Base-by-base conservation (phyloP, 192 early-diverging fungal species). In the Coemansia sp. region DNA sequence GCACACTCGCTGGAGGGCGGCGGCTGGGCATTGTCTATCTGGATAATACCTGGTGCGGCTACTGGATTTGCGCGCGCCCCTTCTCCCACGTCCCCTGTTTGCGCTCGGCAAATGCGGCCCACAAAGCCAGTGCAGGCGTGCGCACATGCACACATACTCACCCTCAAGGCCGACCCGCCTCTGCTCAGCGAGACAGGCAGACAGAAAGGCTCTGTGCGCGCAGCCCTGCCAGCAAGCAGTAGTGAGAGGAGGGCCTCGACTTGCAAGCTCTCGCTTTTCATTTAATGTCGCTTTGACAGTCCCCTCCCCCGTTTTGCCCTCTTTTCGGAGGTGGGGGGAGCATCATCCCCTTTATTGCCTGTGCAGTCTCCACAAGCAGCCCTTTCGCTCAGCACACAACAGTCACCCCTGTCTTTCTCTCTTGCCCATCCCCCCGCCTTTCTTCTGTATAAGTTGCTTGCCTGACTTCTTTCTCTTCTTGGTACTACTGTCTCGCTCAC, bases 51-150 rank as follows among this genome's bases (percentile, higher is more conserved):
- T 18, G 8, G 45, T 46, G 45, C 45, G 48, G 48, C 48, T 21
- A 51, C 48, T 51, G 48, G 48, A 51, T 51, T 51, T 51, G 48
- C 48, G 48, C 46, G 46, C 48, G 48, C 48, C 48, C 23, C 48
- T 51, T 51, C 48, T 51, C 48, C 48, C 48, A 51, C 48, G 48
- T 51, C 48, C 48, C 48, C 23, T 51, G 23, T 51, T 26, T 51
- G 48, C 24, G n/a, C 48, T 51, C 48, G 48, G 48, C 48, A 14
- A 51, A 51, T 51, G 48, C 48, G 24, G 48, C 48, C 48, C 48
- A 51, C 48, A 51, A 21, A 23, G 48, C 48, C 48, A 51, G 48
- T 26, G 48, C 48, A 51, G 48, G 48, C 48, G 48, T 21, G 48
- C 48, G 11, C 48, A 51, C 48, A 51, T 51, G 48, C 23, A 6